Evolutionary conservation across 1,284 basidiomycete genomes (phyloP).

Genomic region (Pascua guehoae): DNA sequence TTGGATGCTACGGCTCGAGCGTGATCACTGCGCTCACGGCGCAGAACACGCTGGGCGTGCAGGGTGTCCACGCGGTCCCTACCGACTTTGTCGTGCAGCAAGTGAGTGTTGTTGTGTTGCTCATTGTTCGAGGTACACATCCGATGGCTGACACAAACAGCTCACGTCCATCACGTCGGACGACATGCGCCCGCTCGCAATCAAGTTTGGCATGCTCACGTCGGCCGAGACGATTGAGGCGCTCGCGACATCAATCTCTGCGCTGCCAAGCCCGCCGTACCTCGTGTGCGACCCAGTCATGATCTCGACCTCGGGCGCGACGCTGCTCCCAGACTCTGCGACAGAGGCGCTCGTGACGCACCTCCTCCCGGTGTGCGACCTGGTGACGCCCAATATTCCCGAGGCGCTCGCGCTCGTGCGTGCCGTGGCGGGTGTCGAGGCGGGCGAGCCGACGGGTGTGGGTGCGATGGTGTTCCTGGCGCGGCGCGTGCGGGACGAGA

Average conservation of each 20-base stretch:
- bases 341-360: constrained; percentile 51
- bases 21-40: constrained; percentile 85
- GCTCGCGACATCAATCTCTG: constrained; percentile 40
- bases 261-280: constrained; percentile 47
- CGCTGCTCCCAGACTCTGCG: constrained; percentile 64
- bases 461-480: constrained; percentile 64
- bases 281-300: constrained; percentile 86
- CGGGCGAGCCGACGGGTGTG: no score
- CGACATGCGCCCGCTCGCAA: constrained; percentile 68
- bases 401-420: constrained; percentile 64
- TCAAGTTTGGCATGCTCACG: constrained; percentile 90
- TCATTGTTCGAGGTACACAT: neutral
- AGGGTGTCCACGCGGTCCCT: constrained; percentile 63
- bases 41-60: constrained; percentile 85
- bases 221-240: constrained; percentile 47
- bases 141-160: constrained; percentile 22
- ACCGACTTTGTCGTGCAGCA: constrained; percentile 68
- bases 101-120: constrained; percentile 49
- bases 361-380: constrained; percentile 66
- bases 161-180: constrained; percentile 65
- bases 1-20: constrained; percentile 78
- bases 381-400: constrained; percentile 83
- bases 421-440: constrained; percentile 54
- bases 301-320: constrained; percentile 86
- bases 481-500: constrained; percentile 55